Conservation (phyloP, 2,329 filamentous ascomycete species). For the Trichophyton rubrum region DNA sequence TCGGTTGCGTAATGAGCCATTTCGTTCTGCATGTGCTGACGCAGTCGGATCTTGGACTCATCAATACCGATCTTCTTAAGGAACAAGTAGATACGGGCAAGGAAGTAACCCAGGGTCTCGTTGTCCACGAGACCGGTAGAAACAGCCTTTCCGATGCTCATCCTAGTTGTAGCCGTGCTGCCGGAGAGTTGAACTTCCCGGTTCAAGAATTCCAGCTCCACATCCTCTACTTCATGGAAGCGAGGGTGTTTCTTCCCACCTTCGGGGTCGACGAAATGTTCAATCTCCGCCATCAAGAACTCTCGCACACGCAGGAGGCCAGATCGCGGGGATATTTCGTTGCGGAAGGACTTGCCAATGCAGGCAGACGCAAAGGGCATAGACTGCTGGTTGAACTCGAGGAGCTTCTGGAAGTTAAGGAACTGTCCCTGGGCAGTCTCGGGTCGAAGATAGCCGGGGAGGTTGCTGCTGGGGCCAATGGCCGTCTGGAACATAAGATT, state of each 20-base stretch:
- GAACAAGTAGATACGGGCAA: constrained; percentile 87
- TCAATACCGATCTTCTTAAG: constrained; percentile 80
- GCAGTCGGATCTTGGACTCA: constrained; percentile 77
- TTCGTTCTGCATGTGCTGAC: constrained; percentile 88
- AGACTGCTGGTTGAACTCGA: constrained; percentile 86
- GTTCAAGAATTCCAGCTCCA: constrained; percentile 74
- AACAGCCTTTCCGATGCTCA: constrained; percentile 79
- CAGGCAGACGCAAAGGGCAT: constrained; percentile 97
- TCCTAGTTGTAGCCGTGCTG: constrained; percentile 59
- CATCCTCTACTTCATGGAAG: constrained; percentile 71
- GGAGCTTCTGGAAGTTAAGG: constrained; percentile 87
- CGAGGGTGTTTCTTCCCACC: constrained; percentile 88
- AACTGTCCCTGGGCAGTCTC: constrained; percentile 98
- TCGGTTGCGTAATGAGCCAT: constrained; percentile 92
- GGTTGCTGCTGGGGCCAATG: constrained; percentile 83
- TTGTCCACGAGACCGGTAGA: constrained; percentile 76
- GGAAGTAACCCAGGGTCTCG: constrained; percentile 94
- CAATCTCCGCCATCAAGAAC: constrained; percentile 97
- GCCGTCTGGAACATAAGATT: constrained; percentile 98
- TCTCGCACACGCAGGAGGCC: constrained; percentile 90
- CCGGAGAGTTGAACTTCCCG: constrained; percentile 75
- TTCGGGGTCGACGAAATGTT: constrained; percentile 93
- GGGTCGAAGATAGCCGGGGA: constrained; percentile 73
- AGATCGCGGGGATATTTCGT: constrained; percentile 88
- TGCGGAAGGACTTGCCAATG: constrained; percentile 95